Percentiles rank a stretch among this genome's conserved stretches.
phyloP scores from a whole-genome alignment of 768 basidiomycete species.

The Xerocomellus intermedius region DNA sequence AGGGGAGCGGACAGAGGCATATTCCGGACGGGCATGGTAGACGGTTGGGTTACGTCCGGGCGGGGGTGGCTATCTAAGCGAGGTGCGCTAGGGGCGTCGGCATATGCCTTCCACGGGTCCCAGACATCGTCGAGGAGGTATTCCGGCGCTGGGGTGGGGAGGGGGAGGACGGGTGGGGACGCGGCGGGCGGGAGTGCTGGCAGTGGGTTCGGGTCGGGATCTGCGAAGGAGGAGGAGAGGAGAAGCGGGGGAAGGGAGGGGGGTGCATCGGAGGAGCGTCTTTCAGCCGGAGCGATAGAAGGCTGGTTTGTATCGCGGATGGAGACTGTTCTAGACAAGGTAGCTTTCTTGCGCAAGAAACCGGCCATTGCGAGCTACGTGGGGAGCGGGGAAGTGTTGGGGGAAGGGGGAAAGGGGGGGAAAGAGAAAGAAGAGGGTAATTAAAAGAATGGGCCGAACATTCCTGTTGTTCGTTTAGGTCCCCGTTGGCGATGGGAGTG shows the following conservation, averaged over 20 bases:
- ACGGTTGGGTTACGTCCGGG: not conserved
- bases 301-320: not conserved
- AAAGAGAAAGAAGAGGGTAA: not conserved
- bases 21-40: not conserved
- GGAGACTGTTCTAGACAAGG: constrained; percentile 10
- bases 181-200: constrained; percentile 13
- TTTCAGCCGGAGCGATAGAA: not conserved
- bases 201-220: constrained; percentile 21
- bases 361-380: constrained; percentile 41
- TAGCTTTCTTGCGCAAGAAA: constrained; percentile 55
- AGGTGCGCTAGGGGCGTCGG: not conserved
- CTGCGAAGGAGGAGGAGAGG: constrained; percentile 36
- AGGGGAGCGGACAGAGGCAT: not conserved
- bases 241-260: constrained; percentile 42
- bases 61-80: constrained; percentile 1
- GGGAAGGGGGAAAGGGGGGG: not conserved
- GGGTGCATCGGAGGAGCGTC: constrained; percentile 15
- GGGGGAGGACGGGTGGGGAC: constrained; percentile 12
- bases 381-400: not conserved
- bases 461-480: not conserved
- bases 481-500: not conserved
- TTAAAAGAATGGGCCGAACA: constrained; percentile 16
- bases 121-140: constrained; percentile 10
- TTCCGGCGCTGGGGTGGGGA: not conserved
- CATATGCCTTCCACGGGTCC: constrained; percentile 25